phyloP scores from a whole-genome alignment of 1,284 basidiomycete genomes.

The Ganoderma lingzhi region DNA sequence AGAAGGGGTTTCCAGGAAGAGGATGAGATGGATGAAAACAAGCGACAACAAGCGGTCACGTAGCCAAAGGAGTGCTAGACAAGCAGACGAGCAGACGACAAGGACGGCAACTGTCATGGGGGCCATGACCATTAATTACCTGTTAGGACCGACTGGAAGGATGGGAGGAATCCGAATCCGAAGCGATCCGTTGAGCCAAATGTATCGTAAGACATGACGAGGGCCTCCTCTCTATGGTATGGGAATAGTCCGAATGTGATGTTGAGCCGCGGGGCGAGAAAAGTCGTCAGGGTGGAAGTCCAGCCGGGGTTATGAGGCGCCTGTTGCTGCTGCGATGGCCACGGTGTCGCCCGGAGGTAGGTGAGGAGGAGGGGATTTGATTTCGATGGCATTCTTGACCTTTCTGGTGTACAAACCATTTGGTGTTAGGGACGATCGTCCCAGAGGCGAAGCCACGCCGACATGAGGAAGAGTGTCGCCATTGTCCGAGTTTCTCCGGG shows the following conservation, averaged over 20 bases:
- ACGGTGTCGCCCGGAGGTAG: conserved; percentile 71
- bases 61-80: conserved; percentile 28
- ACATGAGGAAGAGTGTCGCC: conserved; percentile 28
- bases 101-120: conserved; percentile 9
- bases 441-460: conserved; percentile 23
- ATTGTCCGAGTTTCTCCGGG: conserved; percentile 35
- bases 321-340: conserved; percentile 59
- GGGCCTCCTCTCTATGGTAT: conserved; percentile 24
- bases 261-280: conserved; percentile 8
- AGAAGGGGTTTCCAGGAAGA: conserved; percentile 16
- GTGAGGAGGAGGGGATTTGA: conserved; percentile 62
- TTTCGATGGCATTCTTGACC: conserved; percentile 53
- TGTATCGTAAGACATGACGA: conserved; percentile 29
- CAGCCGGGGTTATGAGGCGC: conserved; percentile 53
- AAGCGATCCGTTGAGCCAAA: conserved; percentile 26
- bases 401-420: conserved; percentile 47
- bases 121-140: conserved; percentile 24
- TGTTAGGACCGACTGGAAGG: conserved; percentile 24
- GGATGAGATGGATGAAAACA: conserved; percentile 2
- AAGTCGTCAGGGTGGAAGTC: conserved; percentile 5
- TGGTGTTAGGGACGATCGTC: conserved; percentile 23
- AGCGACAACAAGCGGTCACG: conserved; percentile 17
- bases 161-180: conserved; percentile 28
- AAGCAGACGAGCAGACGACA: conserved; percentile 21
- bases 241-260: conserved; percentile 9